Evolutionary conservation across 768 basidiomycete species (phyloP).

Genomic region (Psilocybe cubensis): DNA sequence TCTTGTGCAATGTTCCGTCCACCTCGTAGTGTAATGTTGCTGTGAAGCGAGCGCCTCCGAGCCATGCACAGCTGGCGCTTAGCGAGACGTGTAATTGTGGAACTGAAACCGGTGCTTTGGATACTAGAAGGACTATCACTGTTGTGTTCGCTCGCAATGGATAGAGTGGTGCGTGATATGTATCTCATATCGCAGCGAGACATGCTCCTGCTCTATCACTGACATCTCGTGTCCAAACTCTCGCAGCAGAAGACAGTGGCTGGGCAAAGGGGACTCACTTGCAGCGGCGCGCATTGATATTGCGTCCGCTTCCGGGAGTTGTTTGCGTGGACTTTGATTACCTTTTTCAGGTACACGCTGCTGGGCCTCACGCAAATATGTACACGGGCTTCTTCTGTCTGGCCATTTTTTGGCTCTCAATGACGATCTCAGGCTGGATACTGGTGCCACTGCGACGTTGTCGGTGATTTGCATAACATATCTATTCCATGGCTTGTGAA

Average conservation of each 20-base stretch:
- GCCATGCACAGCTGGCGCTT: not conserved
- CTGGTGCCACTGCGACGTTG: not conserved
- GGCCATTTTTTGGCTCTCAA: not conserved
- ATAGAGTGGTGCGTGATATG: not conserved
- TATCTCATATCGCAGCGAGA: not conserved
- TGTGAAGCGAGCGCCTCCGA: not conserved
- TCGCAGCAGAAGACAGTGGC: no score
- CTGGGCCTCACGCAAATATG: no score
- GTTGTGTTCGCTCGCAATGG: not conserved
- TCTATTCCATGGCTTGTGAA: not conserved
- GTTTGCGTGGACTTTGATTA: not conserved
- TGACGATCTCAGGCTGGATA: no score
- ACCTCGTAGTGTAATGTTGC: not conserved
- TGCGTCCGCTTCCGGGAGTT: no score
- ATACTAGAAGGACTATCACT: no score
- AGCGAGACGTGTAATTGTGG: not conserved
- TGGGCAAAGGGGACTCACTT: no score
- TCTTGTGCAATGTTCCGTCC: not conserved
- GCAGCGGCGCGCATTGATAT: no score
- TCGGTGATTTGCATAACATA: not conserved
- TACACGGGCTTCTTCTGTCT: not conserved
- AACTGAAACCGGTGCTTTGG: not conserved
- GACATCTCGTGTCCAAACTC: no score
- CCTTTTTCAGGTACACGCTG: no score
- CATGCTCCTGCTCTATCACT: not conserved